phyloP scores from a whole-genome alignment of 305 asterid genomes.

The Rubia peregrina region DNA sequence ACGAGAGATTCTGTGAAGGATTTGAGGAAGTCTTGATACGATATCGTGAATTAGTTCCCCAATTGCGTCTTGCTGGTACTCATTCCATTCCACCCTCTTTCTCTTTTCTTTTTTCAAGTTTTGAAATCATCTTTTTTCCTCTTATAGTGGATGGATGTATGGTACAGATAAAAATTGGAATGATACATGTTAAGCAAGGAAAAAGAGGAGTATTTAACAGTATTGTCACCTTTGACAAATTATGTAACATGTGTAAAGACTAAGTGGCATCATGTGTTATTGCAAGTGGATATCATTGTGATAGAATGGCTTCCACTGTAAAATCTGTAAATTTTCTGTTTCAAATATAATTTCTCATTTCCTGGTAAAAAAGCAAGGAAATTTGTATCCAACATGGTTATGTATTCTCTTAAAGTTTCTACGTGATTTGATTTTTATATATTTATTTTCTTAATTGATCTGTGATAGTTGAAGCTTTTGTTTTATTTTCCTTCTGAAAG shows the following conservation, averaged over 20 bases:
- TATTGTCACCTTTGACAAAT: background rate
- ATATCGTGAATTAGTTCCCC: slow-evolving; percentile 90
- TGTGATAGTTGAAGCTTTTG: slow-evolving; percentile 8
- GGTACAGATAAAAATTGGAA: background rate
- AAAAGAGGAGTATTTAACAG: background rate
- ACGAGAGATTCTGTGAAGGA: slow-evolving; percentile 80
- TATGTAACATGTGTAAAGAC: background rate
- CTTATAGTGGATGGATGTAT: background rate
- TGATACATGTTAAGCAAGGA: background rate
- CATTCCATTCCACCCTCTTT: slow-evolving; percentile 7
- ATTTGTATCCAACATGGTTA: background rate
- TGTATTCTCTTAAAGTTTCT: background rate
- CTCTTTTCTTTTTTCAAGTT: slow-evolving; percentile 11
- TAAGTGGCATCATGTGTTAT: background rate
- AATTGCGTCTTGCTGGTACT: slow-evolving; percentile 78
- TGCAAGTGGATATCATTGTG: background rate
- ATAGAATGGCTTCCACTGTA: background rate
- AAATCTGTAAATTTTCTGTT: background rate
- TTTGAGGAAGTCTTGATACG: slow-evolving; percentile 84
- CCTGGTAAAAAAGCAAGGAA: background rate
- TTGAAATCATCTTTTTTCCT: background rate
- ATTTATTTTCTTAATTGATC: slow-evolving; percentile 1
- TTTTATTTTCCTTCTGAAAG: slow-evolving; percentile 29
- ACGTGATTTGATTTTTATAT: slow-evolving; percentile 1
- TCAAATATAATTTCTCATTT: background rate